Evolutionary conservation across 108 stramenopile species (phyloP), one percentile per base, ranked within the genome.

Genomic region (Pseudonitzschia multistriata): DNA sequence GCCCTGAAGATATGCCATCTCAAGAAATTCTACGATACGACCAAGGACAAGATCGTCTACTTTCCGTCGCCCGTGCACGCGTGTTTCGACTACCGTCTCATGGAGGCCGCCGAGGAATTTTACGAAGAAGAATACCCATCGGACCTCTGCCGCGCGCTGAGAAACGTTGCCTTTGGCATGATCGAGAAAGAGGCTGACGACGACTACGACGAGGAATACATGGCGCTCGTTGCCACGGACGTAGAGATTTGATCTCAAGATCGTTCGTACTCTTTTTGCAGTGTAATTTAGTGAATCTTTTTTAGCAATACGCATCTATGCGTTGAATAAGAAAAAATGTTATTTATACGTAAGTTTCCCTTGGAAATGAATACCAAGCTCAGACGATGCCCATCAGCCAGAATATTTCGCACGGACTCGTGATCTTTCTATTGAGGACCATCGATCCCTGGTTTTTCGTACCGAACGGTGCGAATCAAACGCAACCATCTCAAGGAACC

Each of bases 131-230:
- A 76, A 47, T 70, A 69, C 35, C 75, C 75, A 1, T 27, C 31
- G n/a, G 68, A 70, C 29, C 69, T 69, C 13, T 50, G 56, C 15
- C 29, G 29, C 17, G 75, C 48, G 7, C 24, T 76, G 22, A 50
- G 75, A 22, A 53, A 37, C 19, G 69, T 76, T 42, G 62, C 53
- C 1, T 49, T 52, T 14, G 14, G 3, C 28, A 24, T 22, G 36
- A 33, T 74, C 33, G 17, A 28, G 3, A 30, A 31, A 5, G 69
- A 37, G 7, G 73, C 67, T n/a, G 73, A 68, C 22, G 56, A 74
- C 27, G 74, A 75, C 37, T 40, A 50, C n/a, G 74, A 75, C 37
- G 74, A 75, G 52, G 74, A 75, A 2, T 75, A 75, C 42, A 75
- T 75, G 74, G 11, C 22, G 21, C 22, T 24, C 11, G 22, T 52